Percentiles rank a stretch among this genome's conserved stretches.
Conservation (phyloP, 306 rosid species). For the Nissolia schottii region DNA sequence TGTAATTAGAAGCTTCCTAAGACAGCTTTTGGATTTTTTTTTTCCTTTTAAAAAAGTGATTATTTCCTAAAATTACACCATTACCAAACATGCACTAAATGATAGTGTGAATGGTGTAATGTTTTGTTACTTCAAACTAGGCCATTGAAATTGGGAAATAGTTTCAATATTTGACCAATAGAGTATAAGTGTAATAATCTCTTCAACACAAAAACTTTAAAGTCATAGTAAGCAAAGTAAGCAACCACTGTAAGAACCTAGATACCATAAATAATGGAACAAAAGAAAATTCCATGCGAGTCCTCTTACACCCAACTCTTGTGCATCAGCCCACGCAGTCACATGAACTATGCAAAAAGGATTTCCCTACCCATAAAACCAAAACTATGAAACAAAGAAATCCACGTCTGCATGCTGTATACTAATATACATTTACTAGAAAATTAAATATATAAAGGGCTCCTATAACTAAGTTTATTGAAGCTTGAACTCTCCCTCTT, state of each 20-base stretch:
- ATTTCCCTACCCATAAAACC: not conserved
- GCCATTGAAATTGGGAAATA: not conserved
- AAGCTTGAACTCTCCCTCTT: slow-evolving; percentile 1
- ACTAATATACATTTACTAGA: not conserved
- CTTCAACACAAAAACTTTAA: not conserved
- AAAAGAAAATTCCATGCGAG: not conserved
- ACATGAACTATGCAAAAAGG: not conserved
- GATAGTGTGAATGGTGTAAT: not conserved
- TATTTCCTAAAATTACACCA: too few species aligned
- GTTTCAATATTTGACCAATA: not conserved
- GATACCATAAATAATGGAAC: not conserved
- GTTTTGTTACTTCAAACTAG: not conserved
- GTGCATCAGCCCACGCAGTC: not conserved
- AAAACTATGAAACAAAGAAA: not conserved
- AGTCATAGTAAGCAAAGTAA: not conserved
- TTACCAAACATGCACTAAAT: not conserved
- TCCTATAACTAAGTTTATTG: not conserved
- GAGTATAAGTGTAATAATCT: not conserved
- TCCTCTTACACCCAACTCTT: not conserved
- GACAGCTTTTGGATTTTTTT: too few species aligned
- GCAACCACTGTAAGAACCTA: not conserved
- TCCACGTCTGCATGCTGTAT: not conserved
- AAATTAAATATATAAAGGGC: slow-evolving; percentile 6
- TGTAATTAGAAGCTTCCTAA: too few species aligned
- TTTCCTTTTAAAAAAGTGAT: too few species aligned